A percentile compares a stretch with the other conserved stretches of the same genome.
phyloP scores from a whole-genome alignment of 495 filamentous ascomycete genomes.

The Chaetomidium leptoderma region DNA sequence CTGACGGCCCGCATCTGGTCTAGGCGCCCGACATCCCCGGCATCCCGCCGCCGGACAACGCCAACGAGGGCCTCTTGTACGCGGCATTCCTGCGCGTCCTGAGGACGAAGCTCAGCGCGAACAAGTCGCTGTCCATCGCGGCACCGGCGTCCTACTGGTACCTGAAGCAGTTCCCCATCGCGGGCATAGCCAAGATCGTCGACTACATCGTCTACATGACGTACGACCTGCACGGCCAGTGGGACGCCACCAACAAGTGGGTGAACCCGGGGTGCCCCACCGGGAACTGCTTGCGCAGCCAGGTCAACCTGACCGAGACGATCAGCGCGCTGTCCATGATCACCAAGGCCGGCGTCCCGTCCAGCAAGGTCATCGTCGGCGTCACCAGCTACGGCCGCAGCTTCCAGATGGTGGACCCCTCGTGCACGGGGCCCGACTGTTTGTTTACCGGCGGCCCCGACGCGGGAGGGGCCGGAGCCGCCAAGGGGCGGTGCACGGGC shows the following conservation, averaged over 20 bases:
- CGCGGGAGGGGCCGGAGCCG: no score
- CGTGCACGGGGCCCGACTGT: slow-evolving; percentile 8
- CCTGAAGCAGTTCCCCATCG: slow-evolving; percentile 21
- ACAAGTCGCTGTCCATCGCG: slow-evolving; percentile 16
- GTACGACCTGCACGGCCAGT: slow-evolving; percentile 32
- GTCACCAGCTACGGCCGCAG: slow-evolving; percentile 38
- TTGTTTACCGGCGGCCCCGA: slow-evolving; percentile 16
- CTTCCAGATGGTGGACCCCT: slow-evolving; percentile 38
- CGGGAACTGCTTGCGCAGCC: slow-evolving; percentile 42
- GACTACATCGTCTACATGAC: slow-evolving; percentile 36
- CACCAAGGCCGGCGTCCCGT: slow-evolving; percentile 46
- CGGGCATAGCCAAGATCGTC: slow-evolving; percentile 17
- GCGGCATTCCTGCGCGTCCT: not conserved
- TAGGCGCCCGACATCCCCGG: not conserved
- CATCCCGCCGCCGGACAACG: not conserved
- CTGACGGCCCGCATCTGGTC: no score
- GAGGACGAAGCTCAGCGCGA: not conserved
- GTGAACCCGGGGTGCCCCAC: slow-evolving; percentile 29
- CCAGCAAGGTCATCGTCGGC: slow-evolving; percentile 38
- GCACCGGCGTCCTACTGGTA: slow-evolving; percentile 23
- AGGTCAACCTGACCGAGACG: slow-evolving; percentile 46
- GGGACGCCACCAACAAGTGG: slow-evolving; percentile 12
- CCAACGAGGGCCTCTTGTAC: not conserved
- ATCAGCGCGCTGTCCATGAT: slow-evolving; percentile 40
- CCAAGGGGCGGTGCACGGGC: no score